Base-by-base conservation (phyloP, 2,329 filamentous ascomycete species). In the Ceratocystis cacaofunesta region DNA sequence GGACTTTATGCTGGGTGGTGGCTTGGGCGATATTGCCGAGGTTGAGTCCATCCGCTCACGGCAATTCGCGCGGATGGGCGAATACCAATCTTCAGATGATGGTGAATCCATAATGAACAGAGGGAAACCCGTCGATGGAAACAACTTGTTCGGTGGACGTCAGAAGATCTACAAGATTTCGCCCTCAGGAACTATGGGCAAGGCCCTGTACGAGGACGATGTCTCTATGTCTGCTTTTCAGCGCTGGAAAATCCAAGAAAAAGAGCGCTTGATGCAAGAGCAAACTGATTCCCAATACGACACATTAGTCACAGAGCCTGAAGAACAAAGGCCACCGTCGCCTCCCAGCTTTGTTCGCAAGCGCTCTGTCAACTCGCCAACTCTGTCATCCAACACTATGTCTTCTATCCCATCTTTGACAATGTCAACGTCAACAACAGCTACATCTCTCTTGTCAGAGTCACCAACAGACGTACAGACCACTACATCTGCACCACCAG, bases 91-190 rank as follows among this genome's bases (percentile, higher is more conserved):
- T 3, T 85, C 82, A 1, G 91, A 95, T 67, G 90, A 95, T 69
- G 81, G 86, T 44, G 85, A 87, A 1, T 90, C 88, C 73, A 81
- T 97, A n/a, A 92, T 97, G 88, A 87, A 80, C 70, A 82, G 94
- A 63, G 80, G 87, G 6, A 87, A 92, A 70, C 91, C 90, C 0
- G 86, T 84, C 1, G 92, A 97, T 72, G 91, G 92, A 58, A 99
- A 97, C 72, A 88, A 89, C 70, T 76, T 99, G 66, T 99, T 99
- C 75, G 94, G 94, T 66, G 94, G 94, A 17, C 85, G 94, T 57
- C 94, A 97, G 74, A 97, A 97, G 77, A 87, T 97, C 46, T 97
- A 95, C 75, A 92, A 90, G 74, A 89, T 96, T 69, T 80, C 88
- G 0, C 78, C 78, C 2, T 79, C 80, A 30, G 74, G 74, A 22